Evolutionary conservation across 208 protist species (phyloP), one percentile per base, ranked within the genome.

Genomic region (Angomonas ambiguus): DNA sequence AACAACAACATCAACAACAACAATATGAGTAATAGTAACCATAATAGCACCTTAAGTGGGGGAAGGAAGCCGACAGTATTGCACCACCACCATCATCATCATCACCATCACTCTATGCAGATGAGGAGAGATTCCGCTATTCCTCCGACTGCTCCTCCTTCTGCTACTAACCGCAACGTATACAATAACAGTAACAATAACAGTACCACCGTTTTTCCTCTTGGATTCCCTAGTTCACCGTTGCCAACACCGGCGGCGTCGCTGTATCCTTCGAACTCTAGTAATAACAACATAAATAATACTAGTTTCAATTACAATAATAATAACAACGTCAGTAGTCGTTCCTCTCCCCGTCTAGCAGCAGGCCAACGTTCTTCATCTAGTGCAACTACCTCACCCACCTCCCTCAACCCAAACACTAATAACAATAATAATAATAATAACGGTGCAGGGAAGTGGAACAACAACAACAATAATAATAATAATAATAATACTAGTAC

Each of bases 361-460:
- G n/a, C n/a, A n/a, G n/a, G n/a, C n/a, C n/a, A n/a, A n/a, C n/a
- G n/a, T n/a, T n/a, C n/a, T n/a, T n/a, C n/a, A n/a, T n/a, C n/a
- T n/a, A n/a, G n/a, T n/a, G n/a, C 38, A 16, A 45, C 38, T 8
- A 45, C 38, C 16, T 45, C 38, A 8, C 38, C 38, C 8, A n/a
- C 38, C 38, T 45, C 38, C 38, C 11, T 45, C 38, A 45, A 45
- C 38, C 38, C 11, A 45, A 45, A 45, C 48, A 45, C 41, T 77
- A 69, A 31, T 61, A 83, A 24, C 65, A 83, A 22, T 45, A 45
- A 45, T 45, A 45, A 45, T 45, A 45, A 45, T 45, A n/a, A n/a
- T n/a, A n/a, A n/a, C n/a, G n/a, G n/a, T n/a, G n/a, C n/a, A n/a
- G n/a, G n/a, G n/a, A n/a, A n/a, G n/a, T n/a, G n/a, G n/a, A n/a